Evolutionary conservation across 192 early-diverging fungal species (phyloP).

Genomic region (Coemansia sp.): DNA sequence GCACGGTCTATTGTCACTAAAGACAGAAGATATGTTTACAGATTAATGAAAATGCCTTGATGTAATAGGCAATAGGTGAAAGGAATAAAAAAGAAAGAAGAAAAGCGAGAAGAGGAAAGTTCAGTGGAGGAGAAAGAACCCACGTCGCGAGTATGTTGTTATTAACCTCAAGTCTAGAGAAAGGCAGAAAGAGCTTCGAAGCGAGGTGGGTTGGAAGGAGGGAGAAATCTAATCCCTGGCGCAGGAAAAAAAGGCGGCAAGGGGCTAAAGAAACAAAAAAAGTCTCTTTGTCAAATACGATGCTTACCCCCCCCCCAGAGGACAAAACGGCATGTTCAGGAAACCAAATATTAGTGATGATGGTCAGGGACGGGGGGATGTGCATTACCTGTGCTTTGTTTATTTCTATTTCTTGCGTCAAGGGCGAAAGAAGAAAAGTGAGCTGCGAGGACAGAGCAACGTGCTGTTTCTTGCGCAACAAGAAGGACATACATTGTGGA

Average conservation of each 20-base stretch:
- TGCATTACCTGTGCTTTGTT: neutral
- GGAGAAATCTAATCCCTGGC: neutral
- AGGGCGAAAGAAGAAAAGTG: neutral
- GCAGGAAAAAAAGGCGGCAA: neutral
- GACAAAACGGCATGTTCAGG: conserved; percentile 1
- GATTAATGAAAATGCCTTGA: conserved; percentile 6
- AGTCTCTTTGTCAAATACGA: neutral
- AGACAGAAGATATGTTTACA: conserved; percentile 26
- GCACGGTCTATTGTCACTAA: conserved; percentile 24
- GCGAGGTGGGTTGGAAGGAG: neutral
- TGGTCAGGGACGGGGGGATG: neutral
- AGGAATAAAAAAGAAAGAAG: neutral
- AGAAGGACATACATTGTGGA: neutral
- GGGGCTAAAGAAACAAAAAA: neutral
- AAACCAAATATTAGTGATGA: neutral
- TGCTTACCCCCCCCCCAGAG: neutral
- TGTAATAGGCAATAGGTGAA: neutral
- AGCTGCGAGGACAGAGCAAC: conserved; percentile 13
- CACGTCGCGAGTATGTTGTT: neutral
- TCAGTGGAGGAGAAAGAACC: neutral
- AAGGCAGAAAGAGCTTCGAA: neutral
- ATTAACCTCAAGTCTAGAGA: conserved; percentile 9
- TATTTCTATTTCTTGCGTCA: neutral
- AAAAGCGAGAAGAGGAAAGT: conserved; percentile 5
- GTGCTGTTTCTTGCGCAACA: conserved; percentile 3